These are phyloP conservation scores for Ulvella scutata DNA, from an alignment of 139 green algal genomes.

Conservation along the genomic window DNA sequence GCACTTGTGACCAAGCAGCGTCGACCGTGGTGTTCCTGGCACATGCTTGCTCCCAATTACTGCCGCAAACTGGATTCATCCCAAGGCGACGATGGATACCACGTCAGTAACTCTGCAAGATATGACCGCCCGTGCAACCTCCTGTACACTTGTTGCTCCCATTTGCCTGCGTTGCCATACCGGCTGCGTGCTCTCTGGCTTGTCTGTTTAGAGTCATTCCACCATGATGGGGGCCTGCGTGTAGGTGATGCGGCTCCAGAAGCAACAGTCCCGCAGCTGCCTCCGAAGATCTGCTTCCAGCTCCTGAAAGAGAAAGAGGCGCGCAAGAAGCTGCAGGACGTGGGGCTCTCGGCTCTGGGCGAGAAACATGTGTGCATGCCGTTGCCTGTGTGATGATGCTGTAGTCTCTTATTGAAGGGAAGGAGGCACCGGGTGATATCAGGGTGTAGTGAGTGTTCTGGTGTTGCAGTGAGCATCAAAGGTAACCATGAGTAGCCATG, in stretches of 20 bases:
- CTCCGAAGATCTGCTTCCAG: not conserved
- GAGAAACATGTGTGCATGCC: not conserved
- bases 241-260: not conserved
- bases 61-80: too few relatives aligned
- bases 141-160: not conserved
- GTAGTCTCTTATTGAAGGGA: not conserved
- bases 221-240: too few relatives aligned
- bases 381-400: not conserved
- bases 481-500: not conserved
- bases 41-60: too few relatives aligned
- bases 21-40: too few relatives aligned
- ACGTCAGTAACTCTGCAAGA: too few relatives aligned
- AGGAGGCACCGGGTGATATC: not conserved
- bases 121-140: too few relatives aligned
- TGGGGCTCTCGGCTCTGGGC: not conserved
- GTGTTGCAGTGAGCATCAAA: not conserved
- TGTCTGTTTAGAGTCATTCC: too few relatives aligned
- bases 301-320: not conserved
- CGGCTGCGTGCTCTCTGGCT: not conserved
- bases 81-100: too few relatives aligned
- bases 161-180: not conserved
- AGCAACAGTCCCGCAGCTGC: not conserved
- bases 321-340: not conserved
- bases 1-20: too few relatives aligned
- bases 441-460: not conserved